Percentiles rank a stretch among this genome's conserved stretches.
Conservation (phyloP, 176 grass and related monocot species). For the Oryza glaberrima region DNA sequence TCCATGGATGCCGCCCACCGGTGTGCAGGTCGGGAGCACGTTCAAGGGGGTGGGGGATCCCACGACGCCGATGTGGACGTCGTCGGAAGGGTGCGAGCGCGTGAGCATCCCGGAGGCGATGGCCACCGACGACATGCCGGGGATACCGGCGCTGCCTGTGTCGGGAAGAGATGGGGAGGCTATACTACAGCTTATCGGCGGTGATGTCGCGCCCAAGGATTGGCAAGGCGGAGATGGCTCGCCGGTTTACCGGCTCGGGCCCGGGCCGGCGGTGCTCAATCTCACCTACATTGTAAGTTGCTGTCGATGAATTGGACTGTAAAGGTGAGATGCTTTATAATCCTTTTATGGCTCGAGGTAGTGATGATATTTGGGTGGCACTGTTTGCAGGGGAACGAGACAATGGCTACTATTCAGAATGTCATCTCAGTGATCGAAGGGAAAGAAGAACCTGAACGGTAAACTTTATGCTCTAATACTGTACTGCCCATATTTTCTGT, state of each 20-base stretch:
- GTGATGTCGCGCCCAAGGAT: conserved; percentile 65
- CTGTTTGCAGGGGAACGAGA: conserved; percentile 74
- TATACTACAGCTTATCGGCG: conserved; percentile 60
- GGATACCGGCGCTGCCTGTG: conserved; percentile 79
- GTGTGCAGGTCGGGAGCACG: conserved; percentile 80
- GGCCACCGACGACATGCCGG: conserved; percentile 62
- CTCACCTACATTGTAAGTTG: conserved; percentile 63
- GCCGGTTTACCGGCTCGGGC: conserved; percentile 64
- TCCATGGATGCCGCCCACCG: conserved; percentile 76
- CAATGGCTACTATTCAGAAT: conserved; percentile 82
- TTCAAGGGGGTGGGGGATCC: conserved; percentile 70
- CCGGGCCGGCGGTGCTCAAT: conserved; percentile 75
- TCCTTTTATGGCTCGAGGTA: not conserved
- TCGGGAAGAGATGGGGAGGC: conserved; percentile 72
- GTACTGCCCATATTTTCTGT: not conserved
- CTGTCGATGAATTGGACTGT: not conserved
- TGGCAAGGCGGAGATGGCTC: conserved; percentile 75
- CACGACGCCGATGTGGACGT: conserved; percentile 78
- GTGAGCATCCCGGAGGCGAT: conserved; percentile 58
- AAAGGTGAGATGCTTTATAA: conserved; percentile 8
- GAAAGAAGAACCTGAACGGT: conserved; percentile 87
- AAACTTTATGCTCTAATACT: conserved; percentile 7
- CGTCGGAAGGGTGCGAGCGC: conserved; percentile 73
- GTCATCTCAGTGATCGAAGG: conserved; percentile 91
- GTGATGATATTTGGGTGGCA: not conserved